Base-by-base conservation (phyloP, 202 grass and related monocot species). In the Dendrocalamus latiflorus region DNA sequence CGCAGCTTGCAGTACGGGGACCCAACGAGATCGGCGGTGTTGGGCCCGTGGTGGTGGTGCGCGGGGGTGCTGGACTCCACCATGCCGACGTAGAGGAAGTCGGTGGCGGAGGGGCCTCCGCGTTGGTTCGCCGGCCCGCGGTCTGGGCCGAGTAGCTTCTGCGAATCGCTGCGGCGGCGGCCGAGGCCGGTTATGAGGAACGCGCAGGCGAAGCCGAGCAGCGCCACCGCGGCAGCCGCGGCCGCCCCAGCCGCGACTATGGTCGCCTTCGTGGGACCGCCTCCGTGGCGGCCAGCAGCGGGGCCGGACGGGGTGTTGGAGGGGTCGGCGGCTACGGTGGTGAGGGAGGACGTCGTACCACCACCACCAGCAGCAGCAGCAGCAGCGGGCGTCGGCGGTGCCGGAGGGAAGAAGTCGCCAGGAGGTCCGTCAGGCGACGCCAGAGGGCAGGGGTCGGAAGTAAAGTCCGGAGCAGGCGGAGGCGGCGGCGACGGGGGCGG, bases 1-100 rank as follows among this genome's bases (percentile, higher is more conserved):
- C 92, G 80, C 26, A 98, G 87, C 85, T 98, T 98, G 69, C 89
- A 91, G 88, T 98, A 98, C 20, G 95, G 95, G 30, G 95, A 98
- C 13, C 92, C 95, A 15, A 81, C 86, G 67, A 88, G 55, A 17
- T 90, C 94, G 15, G 78, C 86, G 21, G 33, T 14, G 28, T 72
- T 88, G 15, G 80, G 68, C 24, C 89, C 69, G 47, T 76, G 72
- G 62, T 85, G 83, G 22, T 81, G 85, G 45, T 84, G 71, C 24
- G 88, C 69, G 9, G 88, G 87, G 20, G 85, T 84, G 33, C 78
- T 36, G 42, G 90, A 85, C 78, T 95, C 95, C 50, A 94, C 65
- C 60, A 93, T 95, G 39, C 93, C 95, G 76, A 98, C 73, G 76
- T 98, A 98, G 74, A 98, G 87, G 44, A 98, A 89, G 12, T 98